Conservation (phyloP, 2,329 filamentous ascomycete species). For the Elsinoe australis region DNA sequence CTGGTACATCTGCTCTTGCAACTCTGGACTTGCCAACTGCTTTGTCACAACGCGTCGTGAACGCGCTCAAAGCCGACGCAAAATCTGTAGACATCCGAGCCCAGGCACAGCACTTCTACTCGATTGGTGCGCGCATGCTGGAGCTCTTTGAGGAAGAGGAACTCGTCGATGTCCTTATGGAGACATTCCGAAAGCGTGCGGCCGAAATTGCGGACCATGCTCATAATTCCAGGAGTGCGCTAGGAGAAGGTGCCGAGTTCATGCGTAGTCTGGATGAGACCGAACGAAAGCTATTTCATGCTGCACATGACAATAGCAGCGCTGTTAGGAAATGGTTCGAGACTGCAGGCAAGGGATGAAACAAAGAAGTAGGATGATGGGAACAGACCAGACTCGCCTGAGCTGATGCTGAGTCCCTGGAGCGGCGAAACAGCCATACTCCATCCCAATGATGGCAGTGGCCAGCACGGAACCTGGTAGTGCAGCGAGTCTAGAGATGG, state of each 20-base stretch:
- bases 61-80: constrained; percentile 85
- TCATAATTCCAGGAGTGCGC: constrained; percentile 58
- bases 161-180: constrained; percentile 52
- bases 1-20: constrained; percentile 53
- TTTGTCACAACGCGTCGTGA: constrained; percentile 70
- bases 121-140: constrained; percentile 73
- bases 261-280: constrained; percentile 81
- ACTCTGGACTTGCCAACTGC: constrained; percentile 74
- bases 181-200: constrained; percentile 75
- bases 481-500: too few relatives aligned
- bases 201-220: constrained; percentile 82
- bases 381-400: too few relatives aligned
- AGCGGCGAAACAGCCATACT: too few relatives aligned
- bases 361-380: too few relatives aligned
- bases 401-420: too few relatives aligned
- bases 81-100: constrained; percentile 75
- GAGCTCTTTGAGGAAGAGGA: constrained; percentile 89
- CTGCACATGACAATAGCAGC: constrained; percentile 42
- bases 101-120: constrained; percentile 81
- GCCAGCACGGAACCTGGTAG: too few relatives aligned
- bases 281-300: constrained; percentile 57
- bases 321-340: constrained; percentile 39
- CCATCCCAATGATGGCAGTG: too few relatives aligned
- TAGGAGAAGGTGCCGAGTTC: constrained; percentile 63
- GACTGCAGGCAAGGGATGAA: constrained; percentile 20